Base-by-base conservation (phyloP, 345 rosid genomes). In the Laguncularia racemosa region DNA sequence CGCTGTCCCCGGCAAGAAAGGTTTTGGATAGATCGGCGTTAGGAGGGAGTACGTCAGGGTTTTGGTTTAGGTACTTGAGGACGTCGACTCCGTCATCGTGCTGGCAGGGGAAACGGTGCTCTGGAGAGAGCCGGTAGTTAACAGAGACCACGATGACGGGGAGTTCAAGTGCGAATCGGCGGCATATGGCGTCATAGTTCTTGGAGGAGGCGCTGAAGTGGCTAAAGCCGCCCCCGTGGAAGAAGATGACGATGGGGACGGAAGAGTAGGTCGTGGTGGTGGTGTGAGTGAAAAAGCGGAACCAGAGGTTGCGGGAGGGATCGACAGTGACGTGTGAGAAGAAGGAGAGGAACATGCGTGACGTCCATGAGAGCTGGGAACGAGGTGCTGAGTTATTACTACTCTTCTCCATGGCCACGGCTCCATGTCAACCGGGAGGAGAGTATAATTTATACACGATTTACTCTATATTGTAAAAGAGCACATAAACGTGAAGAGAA, bases 191-290 rank as follows among this genome's bases (percentile, higher is more conserved):
- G 64, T 88, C 86, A 80, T 83, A 91, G 1, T 65, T 19, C n/a
- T 5, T 21, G 43, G 78, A 58, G 16, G 78, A 76, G 2, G 97
- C 70, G 68, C 76, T 71, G 21, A 88, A 81, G 79, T 61, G 82
- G 46, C 68, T 54, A 80, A 88, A 91, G 1, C 96, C 96, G 5
- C 96, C 97, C 44, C 97, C 97, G 68, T 91, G 96, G 68, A 85
- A 91, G 79, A 77, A 85, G 50, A 91, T 48, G 44, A 88, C 23
- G 48, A 91, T 82, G 14, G 97, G 97, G 1, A 87, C 77, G 40
- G 53, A 16, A 20, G 58, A 47, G 5, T 54, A 50, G 5, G 54
- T 0, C 56, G 73, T 14, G 12, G 61, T 3, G 58, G 65, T 15
- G 26, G 67, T 23, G 23, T 77, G 93, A 5, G 75, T 48, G 72